Evolutionary conservation across 371 early-diverging fungal genomes (phyloP).

Genomic region (Lichtheimia ramosa): DNA sequence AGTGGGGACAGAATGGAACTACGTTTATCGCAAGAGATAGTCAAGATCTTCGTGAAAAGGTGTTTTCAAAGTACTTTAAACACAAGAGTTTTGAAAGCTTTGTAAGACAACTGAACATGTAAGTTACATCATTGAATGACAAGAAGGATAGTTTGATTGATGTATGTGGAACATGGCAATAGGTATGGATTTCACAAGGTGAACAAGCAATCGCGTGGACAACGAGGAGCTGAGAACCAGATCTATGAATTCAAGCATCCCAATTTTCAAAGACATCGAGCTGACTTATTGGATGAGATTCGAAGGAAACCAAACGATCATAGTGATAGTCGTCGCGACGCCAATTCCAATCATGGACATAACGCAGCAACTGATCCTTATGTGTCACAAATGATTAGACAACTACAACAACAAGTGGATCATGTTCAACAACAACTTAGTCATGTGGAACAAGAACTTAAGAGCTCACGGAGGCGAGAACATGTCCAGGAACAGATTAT

Average conservation of each 20-base stretch:
- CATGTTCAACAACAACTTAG: slow-evolving; percentile 66
- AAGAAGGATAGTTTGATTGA: background rate
- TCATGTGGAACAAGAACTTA: slow-evolving; percentile 67
- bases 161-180: slow-evolving; percentile 40
- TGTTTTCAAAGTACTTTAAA: slow-evolving; percentile 77
- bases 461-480: slow-evolving; percentile 59
- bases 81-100: slow-evolving; percentile 81
- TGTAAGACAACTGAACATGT: slow-evolving; percentile 82
- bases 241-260: slow-evolving; percentile 87
- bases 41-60: slow-evolving; percentile 66
- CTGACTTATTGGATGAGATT: slow-evolving; percentile 76
- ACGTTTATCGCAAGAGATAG: slow-evolving; percentile 86
- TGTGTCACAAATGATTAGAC: too few relatives aligned
- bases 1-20: slow-evolving; percentile 77
- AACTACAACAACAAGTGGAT: slow-evolving; percentile 50
- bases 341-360: background rate
- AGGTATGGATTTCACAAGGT: slow-evolving; percentile 81
- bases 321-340: slow-evolving; percentile 62
- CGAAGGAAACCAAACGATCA: slow-evolving; percentile 78
- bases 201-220: slow-evolving; percentile 76
- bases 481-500: slow-evolving; percentile 55
- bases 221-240: slow-evolving; percentile 73
- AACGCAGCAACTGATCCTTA: slow-evolving; percentile 45
- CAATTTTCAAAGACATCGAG: slow-evolving; percentile 70
- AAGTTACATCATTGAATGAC: slow-evolving; percentile 17